Conservation (phyloP, 2,329 filamentous ascomycete species). For the Cytospora paraplurivora region DNA sequence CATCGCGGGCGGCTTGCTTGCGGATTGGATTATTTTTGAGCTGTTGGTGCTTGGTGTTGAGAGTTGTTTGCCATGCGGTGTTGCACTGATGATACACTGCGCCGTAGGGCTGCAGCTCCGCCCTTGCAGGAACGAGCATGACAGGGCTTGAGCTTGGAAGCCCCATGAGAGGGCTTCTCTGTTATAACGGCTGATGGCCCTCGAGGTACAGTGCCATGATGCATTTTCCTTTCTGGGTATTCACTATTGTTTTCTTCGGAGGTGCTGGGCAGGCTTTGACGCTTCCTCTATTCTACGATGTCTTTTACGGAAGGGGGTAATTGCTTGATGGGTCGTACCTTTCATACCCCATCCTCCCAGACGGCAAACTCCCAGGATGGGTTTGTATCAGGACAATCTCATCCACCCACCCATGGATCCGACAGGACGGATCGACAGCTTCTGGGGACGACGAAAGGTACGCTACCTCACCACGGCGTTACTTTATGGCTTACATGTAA, state of each 20-base stretch:
- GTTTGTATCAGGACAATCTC: neutral
- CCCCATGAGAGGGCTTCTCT: neutral
- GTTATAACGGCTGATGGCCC: slow-evolving; percentile 6
- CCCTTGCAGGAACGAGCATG: slow-evolving; percentile 1
- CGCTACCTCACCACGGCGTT: neutral
- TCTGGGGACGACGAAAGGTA: neutral
- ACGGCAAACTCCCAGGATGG: slow-evolving; percentile 1
- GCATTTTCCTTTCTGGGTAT: neutral
- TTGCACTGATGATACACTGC: slow-evolving; percentile 5
- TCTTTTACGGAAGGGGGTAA: neutral
- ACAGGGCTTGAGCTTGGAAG: neutral
- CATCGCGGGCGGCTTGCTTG: slow-evolving; percentile 10
- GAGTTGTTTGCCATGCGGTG: neutral
- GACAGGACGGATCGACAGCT: neutral
- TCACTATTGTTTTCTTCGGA: neutral
- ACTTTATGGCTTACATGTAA: neutral
- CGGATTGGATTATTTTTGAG: neutral
- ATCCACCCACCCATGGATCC: neutral
- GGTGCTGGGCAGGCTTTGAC: neutral
- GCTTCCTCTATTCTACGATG: neutral
- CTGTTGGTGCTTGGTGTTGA: slow-evolving; percentile 13
- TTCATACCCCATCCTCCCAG: neutral
- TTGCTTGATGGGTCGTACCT: neutral
- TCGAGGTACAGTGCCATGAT: neutral
- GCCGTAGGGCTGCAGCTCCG: slow-evolving; percentile 14